Conservation (phyloP, 2,329 filamentous ascomycete genomes). For the Epichloe glyceriae region DNA sequence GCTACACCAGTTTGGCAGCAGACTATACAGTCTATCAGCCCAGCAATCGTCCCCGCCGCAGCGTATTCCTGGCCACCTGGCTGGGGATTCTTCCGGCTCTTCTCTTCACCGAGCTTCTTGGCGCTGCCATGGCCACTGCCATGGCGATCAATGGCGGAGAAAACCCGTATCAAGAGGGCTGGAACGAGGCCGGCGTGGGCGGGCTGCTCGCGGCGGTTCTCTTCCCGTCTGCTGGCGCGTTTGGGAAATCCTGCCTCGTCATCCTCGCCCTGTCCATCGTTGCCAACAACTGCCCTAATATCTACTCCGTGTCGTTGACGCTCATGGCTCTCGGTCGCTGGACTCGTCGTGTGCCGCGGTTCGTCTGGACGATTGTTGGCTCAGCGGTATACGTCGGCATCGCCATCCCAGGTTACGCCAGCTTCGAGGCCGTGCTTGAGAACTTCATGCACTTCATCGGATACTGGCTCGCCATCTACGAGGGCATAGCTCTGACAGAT, state of each 20-base stretch:
- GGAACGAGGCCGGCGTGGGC: conserved; percentile 34
- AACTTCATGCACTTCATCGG: conserved; percentile 59
- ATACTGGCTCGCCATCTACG: conserved; percentile 67
- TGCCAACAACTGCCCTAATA: conserved; percentile 59
- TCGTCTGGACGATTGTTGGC: conserved; percentile 50
- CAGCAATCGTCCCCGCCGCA: conserved; percentile 36
- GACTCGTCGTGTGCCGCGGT: conserved; percentile 50
- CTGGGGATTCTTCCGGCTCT: conserved; percentile 54
- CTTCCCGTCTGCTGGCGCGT: conserved; percentile 43
- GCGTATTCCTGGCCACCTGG: conserved; percentile 56
- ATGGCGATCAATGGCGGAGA: conserved; percentile 28
- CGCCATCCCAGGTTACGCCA: conserved; percentile 53
- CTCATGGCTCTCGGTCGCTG: conserved; percentile 47
- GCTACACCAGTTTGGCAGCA: conserved; percentile 39
- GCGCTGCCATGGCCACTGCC: conserved; percentile 40
- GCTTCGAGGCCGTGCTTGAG: conserved; percentile 51
- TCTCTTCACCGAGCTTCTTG: conserved; percentile 57
- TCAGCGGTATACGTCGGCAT: conserved; percentile 54
- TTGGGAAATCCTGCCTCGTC: conserved; percentile 60
- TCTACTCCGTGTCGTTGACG: conserved; percentile 57
- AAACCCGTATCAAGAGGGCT: not conserved
- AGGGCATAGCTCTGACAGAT: conserved; percentile 50
- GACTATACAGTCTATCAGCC: conserved; percentile 71
- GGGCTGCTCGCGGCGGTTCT: conserved; percentile 54
- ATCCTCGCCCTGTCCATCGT: conserved; percentile 54